These are phyloP conservation scores for Heliocybe sulcata DNA, from an alignment of 1,284 basidiomycete species.

Conservation along the genomic window DNA sequence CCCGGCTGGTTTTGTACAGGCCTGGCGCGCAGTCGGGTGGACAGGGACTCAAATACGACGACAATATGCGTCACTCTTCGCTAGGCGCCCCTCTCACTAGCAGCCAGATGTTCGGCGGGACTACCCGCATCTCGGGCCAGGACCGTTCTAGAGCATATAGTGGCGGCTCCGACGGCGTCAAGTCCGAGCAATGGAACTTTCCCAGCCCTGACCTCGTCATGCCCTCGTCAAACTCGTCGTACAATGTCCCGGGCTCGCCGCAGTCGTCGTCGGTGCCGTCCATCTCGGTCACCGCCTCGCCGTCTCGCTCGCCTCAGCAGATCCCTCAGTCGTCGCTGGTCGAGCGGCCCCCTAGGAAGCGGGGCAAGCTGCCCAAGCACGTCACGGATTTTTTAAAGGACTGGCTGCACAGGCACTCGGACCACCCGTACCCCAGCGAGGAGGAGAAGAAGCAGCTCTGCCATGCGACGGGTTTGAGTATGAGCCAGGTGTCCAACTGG, in stretches of 20 bases:
- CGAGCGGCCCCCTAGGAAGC: slow-evolving; percentile 68
- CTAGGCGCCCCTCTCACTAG: slow-evolving; percentile 47
- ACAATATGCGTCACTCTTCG: slow-evolving; percentile 54
- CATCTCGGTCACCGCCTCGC: slow-evolving; percentile 23
- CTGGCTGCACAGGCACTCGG: slow-evolving; percentile 86
- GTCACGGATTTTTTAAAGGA: slow-evolving; percentile 85
- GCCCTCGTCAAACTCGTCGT: slow-evolving; percentile 27
- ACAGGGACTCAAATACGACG: slow-evolving; percentile 55
- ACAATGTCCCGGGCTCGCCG: slow-evolving; percentile 25
- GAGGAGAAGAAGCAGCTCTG: slow-evolving; percentile 89
- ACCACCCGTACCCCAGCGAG: slow-evolving; percentile 86
- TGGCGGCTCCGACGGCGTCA: slow-evolving; percentile 14
- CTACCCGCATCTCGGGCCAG: slow-evolving; percentile 64
- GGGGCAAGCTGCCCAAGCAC: slow-evolving; percentile 85
- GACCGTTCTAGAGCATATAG: slow-evolving; percentile 42
- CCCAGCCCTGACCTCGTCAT: slow-evolving; percentile 28
- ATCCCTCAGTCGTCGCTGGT: slow-evolving; percentile 47
- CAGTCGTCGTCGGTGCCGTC: slow-evolving; percentile 28
- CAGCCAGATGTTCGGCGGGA: slow-evolving; percentile 53
- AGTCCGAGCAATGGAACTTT: slow-evolving; percentile 37
- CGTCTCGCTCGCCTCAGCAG: slow-evolving; percentile 40
- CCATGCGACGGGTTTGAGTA: slow-evolving; percentile 77
- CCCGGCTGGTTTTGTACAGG: slow-evolving; percentile 21
- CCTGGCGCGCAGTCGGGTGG: slow-evolving; percentile 40
- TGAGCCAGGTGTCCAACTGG: slow-evolving; percentile 88